Percentiles rank a stretch among this genome's conserved stretches.
phyloP scores from a whole-genome alignment of 1,139 yeast species.

The Hemisphaericaspora lyxosophila region DNA sequence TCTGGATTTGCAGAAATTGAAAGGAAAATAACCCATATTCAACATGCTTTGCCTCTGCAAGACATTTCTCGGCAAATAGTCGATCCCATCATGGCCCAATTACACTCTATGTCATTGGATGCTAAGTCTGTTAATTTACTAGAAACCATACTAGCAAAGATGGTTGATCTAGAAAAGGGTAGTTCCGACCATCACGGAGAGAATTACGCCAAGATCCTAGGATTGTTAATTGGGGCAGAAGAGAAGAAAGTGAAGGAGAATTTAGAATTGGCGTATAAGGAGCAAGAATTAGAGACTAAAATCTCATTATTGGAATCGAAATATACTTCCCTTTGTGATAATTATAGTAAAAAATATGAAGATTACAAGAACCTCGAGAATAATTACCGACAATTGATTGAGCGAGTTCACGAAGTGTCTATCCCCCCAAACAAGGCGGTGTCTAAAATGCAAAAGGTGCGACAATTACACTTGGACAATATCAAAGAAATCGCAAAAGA shows the following conservation, averaged over 20 bases:
- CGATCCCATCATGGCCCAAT: slow-evolving; percentile 27
- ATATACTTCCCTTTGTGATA: slow-evolving; percentile 22
- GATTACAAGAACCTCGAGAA: slow-evolving; percentile 24
- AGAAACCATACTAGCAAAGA: slow-evolving; percentile 18
- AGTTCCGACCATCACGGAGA: slow-evolving; percentile 1
- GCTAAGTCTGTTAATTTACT: slow-evolving; percentile 18
- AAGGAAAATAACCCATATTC: slow-evolving; percentile 4
- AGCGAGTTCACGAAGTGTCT: slow-evolving; percentile 8
- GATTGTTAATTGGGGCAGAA: slow-evolving; percentile 4
- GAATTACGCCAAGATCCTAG: neutral
- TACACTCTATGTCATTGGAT: slow-evolving; percentile 26
- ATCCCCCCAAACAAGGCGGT: slow-evolving; percentile 5
- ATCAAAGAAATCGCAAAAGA: slow-evolving; percentile 21
- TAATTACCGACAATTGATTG: slow-evolving; percentile 25
- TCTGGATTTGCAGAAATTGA: neutral
- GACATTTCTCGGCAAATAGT: slow-evolving; percentile 21
- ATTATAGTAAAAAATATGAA: slow-evolving; percentile 28
- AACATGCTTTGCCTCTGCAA: slow-evolving; percentile 16
- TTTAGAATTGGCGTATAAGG: neutral
- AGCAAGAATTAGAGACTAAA: slow-evolving; percentile 7
- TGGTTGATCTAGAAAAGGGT: slow-evolving; percentile 5
- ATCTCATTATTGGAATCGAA: slow-evolving; percentile 16
- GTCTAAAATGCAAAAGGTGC: slow-evolving; percentile 24
- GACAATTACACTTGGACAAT: slow-evolving; percentile 30
- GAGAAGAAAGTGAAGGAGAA: slow-evolving; percentile 1